These are phyloP conservation scores for Remersonia thermophila DNA, from an alignment of 2,329 filamentous ascomycete genomes.

Conservation along the genomic window DNA sequence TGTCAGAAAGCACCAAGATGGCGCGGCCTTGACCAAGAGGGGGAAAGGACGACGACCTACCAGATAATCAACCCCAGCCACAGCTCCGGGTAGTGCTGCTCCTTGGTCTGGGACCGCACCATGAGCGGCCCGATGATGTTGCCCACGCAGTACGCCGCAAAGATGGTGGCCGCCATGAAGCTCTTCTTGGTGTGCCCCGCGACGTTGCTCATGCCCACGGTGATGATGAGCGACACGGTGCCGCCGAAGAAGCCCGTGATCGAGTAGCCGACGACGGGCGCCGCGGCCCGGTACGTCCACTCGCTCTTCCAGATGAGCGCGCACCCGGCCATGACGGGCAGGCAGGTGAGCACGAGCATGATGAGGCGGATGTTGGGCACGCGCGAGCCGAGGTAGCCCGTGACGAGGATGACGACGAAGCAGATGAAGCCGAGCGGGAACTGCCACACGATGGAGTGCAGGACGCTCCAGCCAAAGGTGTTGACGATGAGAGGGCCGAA, in stretches of 20 bases:
- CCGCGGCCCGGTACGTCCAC: constrained; percentile 52
- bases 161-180: constrained; percentile 61
- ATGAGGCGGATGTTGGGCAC: constrained; percentile 52
- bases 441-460: constrained; percentile 59
- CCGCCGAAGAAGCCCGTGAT: constrained; percentile 63
- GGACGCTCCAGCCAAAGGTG: constrained; percentile 53
- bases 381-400: constrained; percentile 50
- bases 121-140: constrained; percentile 68
- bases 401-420: constrained; percentile 51
- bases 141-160: constrained; percentile 62
- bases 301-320: constrained; percentile 59
- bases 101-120: constrained; percentile 47
- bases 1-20: neutral
- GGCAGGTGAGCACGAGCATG: constrained; percentile 52
- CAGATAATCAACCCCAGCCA: constrained; percentile 57
- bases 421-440: constrained; percentile 63
- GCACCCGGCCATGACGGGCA: constrained; percentile 64
- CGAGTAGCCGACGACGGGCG: constrained; percentile 58
- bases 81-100: constrained; percentile 55
- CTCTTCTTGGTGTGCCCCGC: constrained; percentile 69
- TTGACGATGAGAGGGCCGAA: constrained; percentile 62
- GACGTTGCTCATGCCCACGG: constrained; percentile 50
- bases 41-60: constrained; percentile 20
- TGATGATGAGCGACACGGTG: constrained; percentile 48
- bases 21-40: too few relatives aligned